These are phyloP conservation scores for Friedmanniomyces simplex DNA, from an alignment of 495 filamentous ascomycete genomes.

Conservation along the genomic window DNA sequence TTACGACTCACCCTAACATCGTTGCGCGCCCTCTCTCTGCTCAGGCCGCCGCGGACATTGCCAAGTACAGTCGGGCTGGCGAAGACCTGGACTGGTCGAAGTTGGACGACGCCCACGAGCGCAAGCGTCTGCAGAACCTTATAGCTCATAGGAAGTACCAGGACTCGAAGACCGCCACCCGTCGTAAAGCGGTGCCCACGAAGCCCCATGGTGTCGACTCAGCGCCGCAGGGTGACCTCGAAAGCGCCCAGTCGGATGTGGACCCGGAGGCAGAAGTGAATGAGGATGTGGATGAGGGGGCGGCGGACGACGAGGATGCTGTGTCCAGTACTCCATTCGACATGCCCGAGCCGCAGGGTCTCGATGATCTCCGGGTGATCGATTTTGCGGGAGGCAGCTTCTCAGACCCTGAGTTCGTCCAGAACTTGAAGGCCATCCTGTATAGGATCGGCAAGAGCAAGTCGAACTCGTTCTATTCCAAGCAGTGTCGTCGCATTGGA, in stretches of 20 bases:
- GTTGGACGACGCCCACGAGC: not conserved
- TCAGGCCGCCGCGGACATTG: not conserved
- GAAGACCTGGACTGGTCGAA: not conserved
- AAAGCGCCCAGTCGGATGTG: no score
- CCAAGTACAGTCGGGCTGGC: not conserved
- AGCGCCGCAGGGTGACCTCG: no score
- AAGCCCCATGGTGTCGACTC: no score
- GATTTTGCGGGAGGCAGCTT: not conserved
- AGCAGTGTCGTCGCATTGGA: slow-evolving; percentile 11
- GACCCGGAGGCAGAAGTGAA: no score
- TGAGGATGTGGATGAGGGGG: not conserved
- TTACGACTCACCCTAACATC: not conserved
- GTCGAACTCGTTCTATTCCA: not conserved
- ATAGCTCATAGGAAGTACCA: not conserved
- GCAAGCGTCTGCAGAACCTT: not conserved
- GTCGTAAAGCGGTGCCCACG: not conserved
- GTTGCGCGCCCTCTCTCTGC: not conserved
- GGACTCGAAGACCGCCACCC: not conserved
- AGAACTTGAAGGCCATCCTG: not conserved
- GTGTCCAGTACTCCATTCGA: not conserved
- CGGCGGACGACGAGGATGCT: not conserved
- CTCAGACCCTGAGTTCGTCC: not conserved
- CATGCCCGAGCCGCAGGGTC: not conserved
- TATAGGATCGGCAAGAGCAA: slow-evolving; percentile 3
- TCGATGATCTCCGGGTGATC: not conserved